Evolutionary conservation across 192 early-diverging fungal species (phyloP).

Genomic region (Gigaspora rosea): DNA sequence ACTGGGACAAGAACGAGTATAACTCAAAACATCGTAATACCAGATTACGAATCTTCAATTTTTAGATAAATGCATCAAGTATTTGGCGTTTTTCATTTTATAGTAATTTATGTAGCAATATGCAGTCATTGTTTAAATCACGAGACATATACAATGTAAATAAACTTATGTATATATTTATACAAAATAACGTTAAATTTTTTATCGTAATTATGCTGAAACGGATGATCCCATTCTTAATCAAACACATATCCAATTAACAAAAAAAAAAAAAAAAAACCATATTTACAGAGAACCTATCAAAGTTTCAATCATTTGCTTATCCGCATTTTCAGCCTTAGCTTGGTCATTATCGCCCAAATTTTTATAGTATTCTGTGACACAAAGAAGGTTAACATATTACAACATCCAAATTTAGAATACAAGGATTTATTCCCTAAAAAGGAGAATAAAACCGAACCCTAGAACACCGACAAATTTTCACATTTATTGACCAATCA

Average conservation of each 20-base stretch:
- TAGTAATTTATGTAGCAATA: too few species aligned
- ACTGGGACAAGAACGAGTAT: not conserved
- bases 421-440: not conserved
- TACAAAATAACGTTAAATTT: not conserved
- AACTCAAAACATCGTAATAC: not conserved
- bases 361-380: slow-evolving; percentile 17
- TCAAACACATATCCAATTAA: not conserved
- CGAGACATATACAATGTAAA: not conserved
- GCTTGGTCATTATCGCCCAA: not conserved
- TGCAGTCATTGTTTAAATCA: too few species aligned
- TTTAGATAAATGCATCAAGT: not conserved
- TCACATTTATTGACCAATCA: too few species aligned
- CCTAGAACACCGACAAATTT: not conserved
- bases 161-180: not conserved
- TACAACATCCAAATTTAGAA: slow-evolving; percentile 13
- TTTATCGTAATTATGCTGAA: not conserved
- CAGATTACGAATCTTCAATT: not conserved
- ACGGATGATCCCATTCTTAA: not conserved
- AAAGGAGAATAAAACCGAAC: not conserved
- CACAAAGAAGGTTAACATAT: not conserved
- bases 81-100: not conserved
- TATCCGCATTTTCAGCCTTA: not conserved
- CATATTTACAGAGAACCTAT: slow-evolving; percentile 8
- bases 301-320: not conserved
- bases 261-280: not conserved